phyloP scores from a whole-genome alignment of 2,329 filamentous ascomycete species.

The Aureobasidium leucospermi region DNA sequence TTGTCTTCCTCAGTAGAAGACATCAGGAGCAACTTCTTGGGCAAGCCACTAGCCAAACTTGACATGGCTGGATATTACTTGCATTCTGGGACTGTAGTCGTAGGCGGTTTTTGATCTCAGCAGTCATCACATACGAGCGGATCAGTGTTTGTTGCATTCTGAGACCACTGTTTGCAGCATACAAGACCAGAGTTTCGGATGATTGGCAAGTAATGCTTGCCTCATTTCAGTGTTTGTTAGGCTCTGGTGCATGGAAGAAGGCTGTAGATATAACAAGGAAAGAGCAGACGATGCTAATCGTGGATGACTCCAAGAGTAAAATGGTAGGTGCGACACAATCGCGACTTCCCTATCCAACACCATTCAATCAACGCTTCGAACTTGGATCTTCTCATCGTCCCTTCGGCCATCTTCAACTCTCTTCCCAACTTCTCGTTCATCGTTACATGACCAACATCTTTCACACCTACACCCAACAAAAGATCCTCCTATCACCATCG shows the following conservation, averaged over 20 bases:
- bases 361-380: background rate
- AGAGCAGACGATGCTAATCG: background rate
- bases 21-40: background rate
- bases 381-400: background rate
- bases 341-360: background rate
- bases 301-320: background rate
- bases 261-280: background rate
- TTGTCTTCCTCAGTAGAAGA: background rate
- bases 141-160: background rate
- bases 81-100: background rate
- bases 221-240: slow-evolving; percentile 1
- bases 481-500: background rate
- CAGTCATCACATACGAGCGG: too few relatives aligned
- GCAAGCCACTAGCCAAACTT: background rate
- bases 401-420: background rate
- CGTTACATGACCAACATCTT: slow-evolving; percentile 4
- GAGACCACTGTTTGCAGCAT: background rate
- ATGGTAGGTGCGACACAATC: background rate
- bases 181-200: background rate
- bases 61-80: background rate
- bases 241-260: background rate
- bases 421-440: background rate
- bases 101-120: too few relatives aligned
- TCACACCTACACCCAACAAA: background rate
- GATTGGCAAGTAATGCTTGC: background rate